Percentiles rank a stretch among this genome's conserved stretches.
phyloP scores from a whole-genome alignment of 352 stramenopile genomes.

The Pythium volutum region DNA sequence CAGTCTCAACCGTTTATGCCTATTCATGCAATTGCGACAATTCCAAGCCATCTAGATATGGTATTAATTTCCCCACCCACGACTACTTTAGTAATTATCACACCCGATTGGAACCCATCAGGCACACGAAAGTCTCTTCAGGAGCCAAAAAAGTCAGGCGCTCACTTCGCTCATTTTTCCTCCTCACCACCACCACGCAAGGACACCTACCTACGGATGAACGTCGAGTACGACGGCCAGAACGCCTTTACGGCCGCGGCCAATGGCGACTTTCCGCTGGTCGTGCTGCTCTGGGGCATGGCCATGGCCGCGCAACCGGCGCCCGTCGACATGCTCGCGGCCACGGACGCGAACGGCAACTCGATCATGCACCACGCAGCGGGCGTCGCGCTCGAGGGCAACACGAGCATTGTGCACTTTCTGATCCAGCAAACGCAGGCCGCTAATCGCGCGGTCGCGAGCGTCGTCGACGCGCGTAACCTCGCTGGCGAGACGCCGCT shows the following conservation, averaged over 20 bases:
- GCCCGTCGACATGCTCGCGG: constrained; percentile 47
- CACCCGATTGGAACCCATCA: background rate
- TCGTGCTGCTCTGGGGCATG: constrained; percentile 86
- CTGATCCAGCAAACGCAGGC: constrained; percentile 69
- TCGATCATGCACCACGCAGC: constrained; percentile 63
- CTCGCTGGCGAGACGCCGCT: constrained; percentile 62
- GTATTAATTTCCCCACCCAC: no score
- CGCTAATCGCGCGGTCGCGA: constrained; percentile 19
- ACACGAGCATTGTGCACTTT: constrained; percentile 74
- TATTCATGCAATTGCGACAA: no score
- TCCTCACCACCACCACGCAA: background rate
- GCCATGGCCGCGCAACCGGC: constrained; percentile 58
- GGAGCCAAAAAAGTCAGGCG: background rate
- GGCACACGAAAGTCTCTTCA: background rate
- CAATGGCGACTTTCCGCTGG: constrained; percentile 82
- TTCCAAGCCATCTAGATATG: no score
- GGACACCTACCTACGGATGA: constrained; percentile 26
- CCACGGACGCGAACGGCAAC: constrained; percentile 49
- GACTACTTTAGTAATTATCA: no score
- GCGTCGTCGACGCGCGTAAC: constrained; percentile 57
- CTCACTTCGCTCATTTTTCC: background rate
- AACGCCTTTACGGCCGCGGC: constrained; percentile 69
- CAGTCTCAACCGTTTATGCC: no score
- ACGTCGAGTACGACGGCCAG: constrained; percentile 69
- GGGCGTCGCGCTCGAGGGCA: constrained; percentile 26